Conservation (phyloP, 305 asterid species). For the Nicotiana rustica region DNA sequence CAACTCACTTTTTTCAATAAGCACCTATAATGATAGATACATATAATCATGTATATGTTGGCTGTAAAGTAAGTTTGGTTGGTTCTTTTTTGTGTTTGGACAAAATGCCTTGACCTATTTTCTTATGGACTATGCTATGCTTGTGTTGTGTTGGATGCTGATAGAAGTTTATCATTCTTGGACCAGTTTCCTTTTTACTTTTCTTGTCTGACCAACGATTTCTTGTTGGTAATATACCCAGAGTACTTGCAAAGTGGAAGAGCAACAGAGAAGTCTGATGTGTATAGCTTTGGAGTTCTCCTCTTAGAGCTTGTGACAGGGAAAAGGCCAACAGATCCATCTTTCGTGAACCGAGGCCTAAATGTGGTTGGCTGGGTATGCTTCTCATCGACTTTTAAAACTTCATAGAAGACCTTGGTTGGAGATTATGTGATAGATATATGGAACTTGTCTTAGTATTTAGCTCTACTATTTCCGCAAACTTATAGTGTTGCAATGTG, state of each 20-base stretch:
- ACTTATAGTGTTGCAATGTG: background rate
- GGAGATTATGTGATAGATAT: background rate
- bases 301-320: conserved; percentile 90
- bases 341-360: conserved; percentile 76
- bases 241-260: conserved; percentile 96
- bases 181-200: background rate
- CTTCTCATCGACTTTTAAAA: background rate
- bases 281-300: conserved; percentile 95
- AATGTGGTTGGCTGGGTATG: conserved; percentile 99
- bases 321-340: conserved; percentile 93
- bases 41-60: background rate
- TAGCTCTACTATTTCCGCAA: background rate
- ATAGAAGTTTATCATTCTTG: background rate
- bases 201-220: background rate
- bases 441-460: background rate
- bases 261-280: conserved; percentile 91
- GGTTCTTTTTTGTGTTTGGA: background rate
- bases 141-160: background rate
- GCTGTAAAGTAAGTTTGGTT: background rate
- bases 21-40: background rate
- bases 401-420: background rate
- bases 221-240: conserved; percentile 42
- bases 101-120: background rate
- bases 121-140: background rate
- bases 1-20: conserved; percentile 19